Evolutionary conservation across 2,329 filamentous ascomycete genomes (phyloP), one percentile per base, ranked within the genome.

Genomic region (Aspergillus tanneri): DNA sequence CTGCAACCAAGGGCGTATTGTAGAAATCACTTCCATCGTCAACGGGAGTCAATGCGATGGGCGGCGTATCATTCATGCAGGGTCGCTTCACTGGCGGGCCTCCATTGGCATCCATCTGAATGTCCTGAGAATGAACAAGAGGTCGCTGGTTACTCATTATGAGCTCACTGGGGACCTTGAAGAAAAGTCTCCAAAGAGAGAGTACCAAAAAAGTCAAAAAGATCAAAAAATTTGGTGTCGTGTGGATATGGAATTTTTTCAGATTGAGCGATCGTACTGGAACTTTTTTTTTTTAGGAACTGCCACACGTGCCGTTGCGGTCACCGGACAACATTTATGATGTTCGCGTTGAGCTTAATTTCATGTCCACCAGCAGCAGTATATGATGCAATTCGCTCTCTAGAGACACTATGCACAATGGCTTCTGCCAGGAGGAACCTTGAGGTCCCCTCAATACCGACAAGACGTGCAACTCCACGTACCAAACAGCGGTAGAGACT

Each of bases 1-100:
- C 64, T 35, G 57, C 56, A 36, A 53, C 56, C 46, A 65, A 54
- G 3, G 68, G 67, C 8, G 70, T 72, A 44, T 70, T 71, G 59
- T 73, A 72, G 36, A 72, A 72, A 58, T 73, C 68, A 49, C 68
- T 72, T 41, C 61, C 68, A 58, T 69, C 64, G 46, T 71, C 71
- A 16, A 53, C 54, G 7, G 59, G 63, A 16, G 66, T 64, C 47
- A 55, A 58, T 48, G 60, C 52, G 47, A 63, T 52, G 40, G 66
- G 59, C 56, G 62, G 63, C 52, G 58, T 60, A 43, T 68, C 62
- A 35, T 53, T 60, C 39, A 54, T 55, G 46, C 55, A 58, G 40
- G 66, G 52, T 39, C 50, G 59, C 44, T 67, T 65, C 12, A 54
- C 43, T 22, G 59, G 55, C 50, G 60, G 58, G 8, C 43, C 58